Evolutionary conservation across 192 early-diverging fungal species (phyloP).

Genomic region (Cladochytrium replicatum): DNA sequence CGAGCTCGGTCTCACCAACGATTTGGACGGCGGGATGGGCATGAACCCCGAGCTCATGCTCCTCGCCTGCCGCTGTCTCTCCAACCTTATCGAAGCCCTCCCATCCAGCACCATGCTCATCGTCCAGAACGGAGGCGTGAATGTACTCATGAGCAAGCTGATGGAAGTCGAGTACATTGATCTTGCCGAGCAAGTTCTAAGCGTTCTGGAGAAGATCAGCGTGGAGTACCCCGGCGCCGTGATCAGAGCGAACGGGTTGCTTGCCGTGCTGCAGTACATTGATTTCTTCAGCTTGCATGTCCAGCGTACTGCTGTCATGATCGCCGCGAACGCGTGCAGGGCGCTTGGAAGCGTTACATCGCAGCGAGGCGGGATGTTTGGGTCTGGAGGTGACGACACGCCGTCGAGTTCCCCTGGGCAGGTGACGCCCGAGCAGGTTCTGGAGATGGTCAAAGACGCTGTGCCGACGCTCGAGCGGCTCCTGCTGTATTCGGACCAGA

Average conservation of each 20-base stretch:
- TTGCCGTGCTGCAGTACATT: constrained; percentile 67
- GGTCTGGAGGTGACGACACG: not conserved
- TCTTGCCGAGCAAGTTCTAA: constrained; percentile 78
- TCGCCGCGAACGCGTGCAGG: constrained; percentile 37
- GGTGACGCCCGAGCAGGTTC: constrained; percentile 1
- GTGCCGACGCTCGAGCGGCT: constrained; percentile 62
- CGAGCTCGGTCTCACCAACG: constrained; percentile 25
- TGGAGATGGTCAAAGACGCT: constrained; percentile 35
- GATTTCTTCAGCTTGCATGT: constrained; percentile 85
- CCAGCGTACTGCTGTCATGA: constrained; percentile 70
- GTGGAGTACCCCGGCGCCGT: constrained; percentile 61
- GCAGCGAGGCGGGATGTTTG: not conserved
- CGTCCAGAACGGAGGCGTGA: constrained; percentile 56
- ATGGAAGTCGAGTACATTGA: constrained; percentile 85
- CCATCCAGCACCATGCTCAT: constrained; percentile 55
- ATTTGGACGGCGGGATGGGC: constrained; percentile 16
- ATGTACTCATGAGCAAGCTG: constrained; percentile 65
- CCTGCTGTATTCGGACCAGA: constrained; percentile 60
- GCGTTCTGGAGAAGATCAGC: constrained; percentile 67
- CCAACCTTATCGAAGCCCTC: constrained; percentile 82
- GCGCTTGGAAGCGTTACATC: constrained; percentile 15
- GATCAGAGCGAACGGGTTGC: constrained; percentile 60
- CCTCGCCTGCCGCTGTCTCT: constrained; percentile 80
- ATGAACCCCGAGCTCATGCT: constrained; percentile 71
- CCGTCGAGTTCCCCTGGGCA: not conserved